These are phyloP conservation scores for Azolla pinnata DNA, from an alignment of 75 land plant species.

Conservation along the genomic window DNA sequence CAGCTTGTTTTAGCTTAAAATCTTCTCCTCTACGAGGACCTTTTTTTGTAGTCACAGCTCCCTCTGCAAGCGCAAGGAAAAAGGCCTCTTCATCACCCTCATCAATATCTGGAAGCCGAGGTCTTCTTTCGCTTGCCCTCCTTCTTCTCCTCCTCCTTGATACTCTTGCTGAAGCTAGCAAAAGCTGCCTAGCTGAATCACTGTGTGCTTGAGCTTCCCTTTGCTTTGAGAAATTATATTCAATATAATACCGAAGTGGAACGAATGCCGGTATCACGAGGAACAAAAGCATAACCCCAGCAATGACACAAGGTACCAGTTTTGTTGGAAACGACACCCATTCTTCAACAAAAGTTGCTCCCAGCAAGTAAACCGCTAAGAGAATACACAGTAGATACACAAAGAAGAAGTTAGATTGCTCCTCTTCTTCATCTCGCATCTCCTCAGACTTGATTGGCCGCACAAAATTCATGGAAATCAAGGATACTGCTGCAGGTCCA, in stretches of 20 bases:
- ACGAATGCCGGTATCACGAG: conserved; percentile 17
- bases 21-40: conserved; percentile 29
- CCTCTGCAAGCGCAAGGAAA: conserved; percentile 22
- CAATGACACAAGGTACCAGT: conserved; percentile 10
- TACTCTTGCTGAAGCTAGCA: background rate
- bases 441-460: conserved; percentile 19
- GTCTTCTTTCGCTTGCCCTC: background rate
- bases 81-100: conserved; percentile 10
- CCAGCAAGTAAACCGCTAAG: conserved; percentile 19
- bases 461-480: conserved; percentile 24
- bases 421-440: conserved; percentile 13
- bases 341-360: conserved; percentile 11
- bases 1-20: conserved; percentile 26
- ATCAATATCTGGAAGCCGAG: conserved; percentile 3
- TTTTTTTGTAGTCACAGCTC: conserved; percentile 21
- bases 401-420: conserved; percentile 21
- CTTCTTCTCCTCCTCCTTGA: background rate
- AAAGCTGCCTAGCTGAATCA: background rate
- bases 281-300: conserved; percentile 17
- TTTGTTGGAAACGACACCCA: background rate
- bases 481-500: conserved; percentile 21
- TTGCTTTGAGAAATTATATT: background rate
- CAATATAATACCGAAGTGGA: conserved; percentile 7
- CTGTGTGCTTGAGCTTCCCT: background rate
- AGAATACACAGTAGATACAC: conserved; percentile 13